A percentile compares a stretch with the other conserved stretches of the same genome.
These are phyloP conservation scores for Sanghuangporus weigelae DNA, from an alignment of 1,284 basidiomycete species.

Conservation along the genomic window DNA sequence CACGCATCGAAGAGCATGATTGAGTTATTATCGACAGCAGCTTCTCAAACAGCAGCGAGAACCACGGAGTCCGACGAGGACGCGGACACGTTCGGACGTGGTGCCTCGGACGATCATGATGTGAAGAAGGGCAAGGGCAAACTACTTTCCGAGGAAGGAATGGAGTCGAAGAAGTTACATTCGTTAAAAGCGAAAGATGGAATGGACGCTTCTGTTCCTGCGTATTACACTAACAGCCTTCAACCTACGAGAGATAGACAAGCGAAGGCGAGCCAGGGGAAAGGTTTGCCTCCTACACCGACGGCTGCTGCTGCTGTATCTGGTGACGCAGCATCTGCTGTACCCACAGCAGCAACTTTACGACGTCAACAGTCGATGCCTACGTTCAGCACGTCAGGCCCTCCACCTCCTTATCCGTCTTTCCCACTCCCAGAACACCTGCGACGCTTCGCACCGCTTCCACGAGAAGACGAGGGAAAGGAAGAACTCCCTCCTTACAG, in stretches of 20 bases:
- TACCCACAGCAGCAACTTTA: slow-evolving; percentile 24
- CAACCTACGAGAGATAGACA: not conserved
- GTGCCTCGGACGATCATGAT: slow-evolving; percentile 2
- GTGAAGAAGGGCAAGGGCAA: slow-evolving; percentile 5
- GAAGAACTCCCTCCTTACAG: slow-evolving; percentile 82
- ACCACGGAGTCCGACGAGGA: slow-evolving; percentile 14
- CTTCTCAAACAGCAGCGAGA: slow-evolving; percentile 14
- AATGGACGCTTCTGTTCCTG: not conserved
- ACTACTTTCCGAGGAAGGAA: not conserved
- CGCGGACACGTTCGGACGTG: not conserved
- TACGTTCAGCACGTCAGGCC: slow-evolving; percentile 40
- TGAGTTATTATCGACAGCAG: slow-evolving; percentile 34
- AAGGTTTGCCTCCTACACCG: not conserved
- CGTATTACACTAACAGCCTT: not conserved
- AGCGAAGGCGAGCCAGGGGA: not conserved
- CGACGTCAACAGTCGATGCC: slow-evolving; percentile 55
- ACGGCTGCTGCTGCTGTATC: not conserved
- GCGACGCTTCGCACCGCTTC: slow-evolving; percentile 16
- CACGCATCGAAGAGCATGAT: slow-evolving; percentile 58
- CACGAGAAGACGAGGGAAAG: slow-evolving; percentile 64
- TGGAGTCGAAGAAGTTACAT: not conserved
- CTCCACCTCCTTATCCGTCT: slow-evolving; percentile 48
- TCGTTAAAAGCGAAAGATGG: not conserved
- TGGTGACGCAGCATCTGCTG: not conserved
- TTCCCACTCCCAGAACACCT: slow-evolving; percentile 25